These are phyloP conservation scores for Aspergillus arachidicola DNA, from an alignment of 2,329 filamentous ascomycete genomes.

Conservation along the genomic window DNA sequence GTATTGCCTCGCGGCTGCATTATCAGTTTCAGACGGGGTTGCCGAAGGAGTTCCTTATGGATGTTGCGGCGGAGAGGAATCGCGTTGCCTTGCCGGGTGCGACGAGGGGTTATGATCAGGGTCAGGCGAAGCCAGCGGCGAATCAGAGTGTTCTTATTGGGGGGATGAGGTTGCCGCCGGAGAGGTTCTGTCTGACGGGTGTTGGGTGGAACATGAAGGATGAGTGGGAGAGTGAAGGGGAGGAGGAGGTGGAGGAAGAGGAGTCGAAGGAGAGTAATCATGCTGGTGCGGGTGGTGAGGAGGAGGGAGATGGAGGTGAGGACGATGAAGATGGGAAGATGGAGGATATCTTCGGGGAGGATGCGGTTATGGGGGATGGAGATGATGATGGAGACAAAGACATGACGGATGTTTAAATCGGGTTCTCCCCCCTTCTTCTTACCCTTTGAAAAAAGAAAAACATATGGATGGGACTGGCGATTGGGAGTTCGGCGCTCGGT, in stretches of 20 bases:
- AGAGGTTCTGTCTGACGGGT: conserved; percentile 63
- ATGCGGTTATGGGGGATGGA: conserved; percentile 41
- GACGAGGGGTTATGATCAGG: conserved; percentile 51
- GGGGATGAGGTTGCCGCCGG: conserved; percentile 62
- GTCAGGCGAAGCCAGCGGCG: conserved; percentile 22
- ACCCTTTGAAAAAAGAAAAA: not conserved
- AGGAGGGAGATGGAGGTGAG: conserved; percentile 36
- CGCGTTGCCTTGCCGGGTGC: conserved; percentile 56
- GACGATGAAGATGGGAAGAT: conserved; percentile 49
- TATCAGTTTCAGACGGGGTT: conserved; percentile 62
- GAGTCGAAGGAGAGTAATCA: conserved; percentile 26
- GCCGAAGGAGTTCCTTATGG: conserved; percentile 64
- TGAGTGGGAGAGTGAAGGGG: conserved; percentile 60
- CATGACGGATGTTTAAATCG: conserved; percentile 46
- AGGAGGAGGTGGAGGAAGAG: conserved; percentile 42
- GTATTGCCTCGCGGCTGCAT: conserved; percentile 61
- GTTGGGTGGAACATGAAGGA: conserved; percentile 59
- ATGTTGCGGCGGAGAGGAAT: conserved; percentile 60
- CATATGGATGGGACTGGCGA: conserved; percentile 4
- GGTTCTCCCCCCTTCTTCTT: conserved; percentile 8
- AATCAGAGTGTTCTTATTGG: conserved; percentile 46
- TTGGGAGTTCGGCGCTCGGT: conserved; percentile 8
- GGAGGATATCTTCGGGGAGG: conserved; percentile 52
- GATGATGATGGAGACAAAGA: conserved; percentile 41
- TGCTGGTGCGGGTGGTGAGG: conserved; percentile 32